phyloP scores from a whole-genome alignment of 306 rosid species.

The Myrica gale region DNA sequence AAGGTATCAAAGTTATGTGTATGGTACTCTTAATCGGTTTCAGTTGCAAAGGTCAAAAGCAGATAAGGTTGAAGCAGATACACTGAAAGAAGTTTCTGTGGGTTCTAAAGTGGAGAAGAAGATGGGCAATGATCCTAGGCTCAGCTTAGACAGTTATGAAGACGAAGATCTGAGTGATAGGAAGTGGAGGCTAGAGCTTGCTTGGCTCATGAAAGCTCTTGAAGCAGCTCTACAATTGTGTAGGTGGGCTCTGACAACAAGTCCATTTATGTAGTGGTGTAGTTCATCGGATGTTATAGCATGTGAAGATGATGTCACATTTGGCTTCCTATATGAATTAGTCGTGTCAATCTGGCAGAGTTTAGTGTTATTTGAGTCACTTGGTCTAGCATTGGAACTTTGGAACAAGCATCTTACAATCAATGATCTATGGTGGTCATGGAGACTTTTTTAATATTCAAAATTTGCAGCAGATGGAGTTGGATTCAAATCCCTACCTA shows the following conservation, averaged over 20 bases:
- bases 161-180: conserved; percentile 55
- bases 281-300: conserved; percentile 25
- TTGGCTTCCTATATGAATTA: conserved; percentile 1
- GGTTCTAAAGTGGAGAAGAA: conserved; percentile 42
- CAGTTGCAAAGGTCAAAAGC: conserved; percentile 50
- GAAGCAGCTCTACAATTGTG: conserved; percentile 88
- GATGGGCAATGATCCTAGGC: conserved; percentile 26
- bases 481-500: conserved; percentile 49
- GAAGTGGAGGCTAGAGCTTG: conserved; percentile 70
- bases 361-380: not conserved
- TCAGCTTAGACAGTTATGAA: conserved; percentile 41
- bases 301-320: conserved; percentile 12
- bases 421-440: conserved; percentile 19
- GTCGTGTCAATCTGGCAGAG: not conserved
- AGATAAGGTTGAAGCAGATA: conserved; percentile 46
- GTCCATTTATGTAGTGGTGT: conserved; percentile 50
- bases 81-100: conserved; percentile 35
- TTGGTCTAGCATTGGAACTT: not conserved
- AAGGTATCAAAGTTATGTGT: conserved; percentile 39
- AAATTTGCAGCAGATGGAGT: conserved; percentile 52
- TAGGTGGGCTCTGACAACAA: conserved; percentile 86
- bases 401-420: not conserved
- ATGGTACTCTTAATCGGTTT: conserved; percentile 42
- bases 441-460: conserved; percentile 23
- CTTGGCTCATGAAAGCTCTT: conserved; percentile 84